phyloP scores from a whole-genome alignment of 352 stramenopile species.

The Pelagophyceae sp. region DNA sequence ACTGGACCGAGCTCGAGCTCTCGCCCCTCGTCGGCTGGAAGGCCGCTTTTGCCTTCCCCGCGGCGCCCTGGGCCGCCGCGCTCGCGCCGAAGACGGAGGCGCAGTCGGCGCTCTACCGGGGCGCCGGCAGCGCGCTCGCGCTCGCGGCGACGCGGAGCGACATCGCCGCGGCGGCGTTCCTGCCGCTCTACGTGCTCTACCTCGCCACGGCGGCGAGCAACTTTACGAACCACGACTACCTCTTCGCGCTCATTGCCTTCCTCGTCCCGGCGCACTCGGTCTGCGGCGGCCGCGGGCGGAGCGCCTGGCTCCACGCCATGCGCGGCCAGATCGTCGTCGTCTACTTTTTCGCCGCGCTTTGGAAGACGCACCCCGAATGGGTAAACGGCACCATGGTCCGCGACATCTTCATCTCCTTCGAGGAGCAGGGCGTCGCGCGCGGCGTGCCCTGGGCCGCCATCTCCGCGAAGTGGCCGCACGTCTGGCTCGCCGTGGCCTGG shows the following conservation, averaged over 20 bases:
- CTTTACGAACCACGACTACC: background rate
- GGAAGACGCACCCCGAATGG: background rate
- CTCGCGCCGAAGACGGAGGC: no score
- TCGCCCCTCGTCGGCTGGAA: no score
- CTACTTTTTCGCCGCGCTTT: background rate
- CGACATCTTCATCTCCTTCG: background rate
- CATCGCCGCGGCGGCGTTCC: no score
- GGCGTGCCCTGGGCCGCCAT: background rate
- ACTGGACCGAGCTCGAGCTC: no score
- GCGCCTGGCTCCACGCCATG: background rate
- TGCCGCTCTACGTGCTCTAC: no score
- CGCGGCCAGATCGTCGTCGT: background rate
- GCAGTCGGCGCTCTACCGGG: no score
- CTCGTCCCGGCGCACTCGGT: background rate
- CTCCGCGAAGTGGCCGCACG: background rate
- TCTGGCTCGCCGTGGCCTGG: background rate
- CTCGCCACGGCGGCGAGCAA: no score
- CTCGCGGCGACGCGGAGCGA: no score
- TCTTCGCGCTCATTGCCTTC: background rate
- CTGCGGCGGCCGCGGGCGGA: no score
- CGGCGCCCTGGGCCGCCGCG: no score
- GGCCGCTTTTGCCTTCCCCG: no score
- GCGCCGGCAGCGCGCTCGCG: no score
- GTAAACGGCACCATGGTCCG: background rate
- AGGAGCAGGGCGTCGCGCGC: background rate